Conservation (phyloP, 805 yeast genomes). For the Barnettozyma vustinii region DNA sequence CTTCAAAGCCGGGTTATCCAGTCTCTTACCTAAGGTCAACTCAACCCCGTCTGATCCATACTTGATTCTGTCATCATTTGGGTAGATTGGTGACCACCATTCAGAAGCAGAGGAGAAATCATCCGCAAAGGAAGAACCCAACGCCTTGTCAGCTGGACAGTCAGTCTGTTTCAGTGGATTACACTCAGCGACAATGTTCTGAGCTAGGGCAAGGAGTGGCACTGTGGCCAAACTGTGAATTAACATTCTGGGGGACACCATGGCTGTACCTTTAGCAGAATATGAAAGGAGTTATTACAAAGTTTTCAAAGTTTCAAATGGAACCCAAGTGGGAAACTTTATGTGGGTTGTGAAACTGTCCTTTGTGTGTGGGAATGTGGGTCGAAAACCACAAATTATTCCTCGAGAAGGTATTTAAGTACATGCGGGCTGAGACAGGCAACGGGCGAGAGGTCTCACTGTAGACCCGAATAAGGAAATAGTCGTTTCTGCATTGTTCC, state of each 20-base stretch:
- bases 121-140: constrained; percentile 48
- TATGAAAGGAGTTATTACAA: background rate
- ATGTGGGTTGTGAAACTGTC: no score
- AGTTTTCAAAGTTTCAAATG: background rate
- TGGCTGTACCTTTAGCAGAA: background rate
- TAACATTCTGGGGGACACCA: background rate
- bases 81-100: constrained; percentile 33
- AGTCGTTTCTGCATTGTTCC: background rate
- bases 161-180: constrained; percentile 36
- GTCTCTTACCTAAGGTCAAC: constrained; percentile 54
- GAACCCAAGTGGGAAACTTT: no score
- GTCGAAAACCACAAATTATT: background rate
- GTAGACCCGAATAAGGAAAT: background rate
- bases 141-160: constrained; percentile 53
- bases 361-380: background rate
- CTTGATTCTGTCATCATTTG: constrained; percentile 37
- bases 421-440: background rate
- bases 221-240: background rate
- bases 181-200: constrained; percentile 28
- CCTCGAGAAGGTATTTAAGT: background rate
- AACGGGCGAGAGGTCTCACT: background rate
- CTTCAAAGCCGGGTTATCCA: constrained; percentile 71
- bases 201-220: constrained; percentile 7
- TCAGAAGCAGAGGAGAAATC: constrained; percentile 45
- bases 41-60: constrained; percentile 53